Percentiles rank a stretch among this genome's conserved stretches.
Evolutionary conservation across 78 protist genomes (phyloP).

Genomic region (Mantamonas sphyraenae): DNA sequence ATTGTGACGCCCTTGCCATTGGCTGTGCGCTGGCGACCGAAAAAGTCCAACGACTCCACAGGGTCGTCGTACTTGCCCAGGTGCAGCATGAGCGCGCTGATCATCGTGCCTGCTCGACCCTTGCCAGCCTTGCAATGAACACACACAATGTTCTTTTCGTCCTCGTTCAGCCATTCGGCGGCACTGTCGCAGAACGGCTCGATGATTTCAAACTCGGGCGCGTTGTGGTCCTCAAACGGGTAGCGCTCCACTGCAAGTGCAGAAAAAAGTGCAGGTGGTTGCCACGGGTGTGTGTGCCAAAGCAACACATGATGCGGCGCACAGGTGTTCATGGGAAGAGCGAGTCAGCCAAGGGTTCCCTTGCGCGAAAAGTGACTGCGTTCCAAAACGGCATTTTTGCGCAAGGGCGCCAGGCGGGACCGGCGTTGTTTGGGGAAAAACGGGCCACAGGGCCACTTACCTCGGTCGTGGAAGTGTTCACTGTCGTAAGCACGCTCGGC

Average conservation of each 20-base stretch:
- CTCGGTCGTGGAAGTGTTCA: too few relatives aligned
- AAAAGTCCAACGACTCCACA: constrained; percentile 42
- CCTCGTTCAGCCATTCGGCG: constrained; percentile 43
- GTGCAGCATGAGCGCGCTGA: constrained; percentile 42
- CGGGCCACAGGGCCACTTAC: too few relatives aligned
- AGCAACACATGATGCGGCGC: too few relatives aligned
- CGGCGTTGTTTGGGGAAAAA: too few relatives aligned
- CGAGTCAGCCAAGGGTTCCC: too few relatives aligned
- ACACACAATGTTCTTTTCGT: constrained; percentile 40
- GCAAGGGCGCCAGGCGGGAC: too few relatives aligned
- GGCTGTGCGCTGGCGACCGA: constrained; percentile 50
- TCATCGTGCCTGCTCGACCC: constrained; percentile 49
- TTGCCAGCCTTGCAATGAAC: constrained; percentile 69
- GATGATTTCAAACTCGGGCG: constrained; percentile 58
- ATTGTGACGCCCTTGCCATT: constrained; percentile 77
- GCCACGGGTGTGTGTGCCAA: too few relatives aligned
- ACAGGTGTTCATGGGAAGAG: too few relatives aligned
- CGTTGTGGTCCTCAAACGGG: constrained; percentile 76
- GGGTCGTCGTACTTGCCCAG: constrained; percentile 39
- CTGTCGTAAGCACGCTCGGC: too few relatives aligned
- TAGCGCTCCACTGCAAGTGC: constrained; percentile 20
- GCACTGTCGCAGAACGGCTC: constrained; percentile 23
- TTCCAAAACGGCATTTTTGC: too few relatives aligned
- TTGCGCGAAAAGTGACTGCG: too few relatives aligned
- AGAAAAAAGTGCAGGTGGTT: too few relatives aligned